phyloP scores from a whole-genome alignment of 2,329 filamentous ascomycete genomes.

The Xylaria hypoxylon region DNA sequence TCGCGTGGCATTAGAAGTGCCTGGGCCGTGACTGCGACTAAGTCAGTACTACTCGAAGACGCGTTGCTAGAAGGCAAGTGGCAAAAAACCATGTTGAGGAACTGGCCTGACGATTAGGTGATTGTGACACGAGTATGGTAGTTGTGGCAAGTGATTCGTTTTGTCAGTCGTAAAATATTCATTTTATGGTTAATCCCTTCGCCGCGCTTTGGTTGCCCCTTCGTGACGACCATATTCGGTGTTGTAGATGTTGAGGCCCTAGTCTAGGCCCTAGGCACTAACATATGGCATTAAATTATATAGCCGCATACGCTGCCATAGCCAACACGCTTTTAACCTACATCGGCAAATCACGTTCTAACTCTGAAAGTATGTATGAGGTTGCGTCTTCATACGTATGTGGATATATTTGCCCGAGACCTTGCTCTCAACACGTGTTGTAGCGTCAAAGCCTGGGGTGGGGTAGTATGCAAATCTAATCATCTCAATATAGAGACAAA shows the following conservation, averaged over 20 bases:
- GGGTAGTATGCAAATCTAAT: background rate
- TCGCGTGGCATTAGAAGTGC: background rate
- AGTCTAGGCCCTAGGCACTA: background rate
- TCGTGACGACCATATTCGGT: background rate
- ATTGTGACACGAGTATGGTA: background rate
- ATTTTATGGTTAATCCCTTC: background rate
- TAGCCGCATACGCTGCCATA: background rate
- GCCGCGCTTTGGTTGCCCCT: background rate
- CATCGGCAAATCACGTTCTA: background rate
- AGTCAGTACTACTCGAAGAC: background rate
- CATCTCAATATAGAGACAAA: background rate
- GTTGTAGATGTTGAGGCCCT: background rate
- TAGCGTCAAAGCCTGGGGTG: background rate
- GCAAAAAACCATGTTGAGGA: background rate
- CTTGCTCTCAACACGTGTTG: background rate
- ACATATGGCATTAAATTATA: background rate
- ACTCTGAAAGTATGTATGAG: background rate
- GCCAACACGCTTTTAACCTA: background rate
- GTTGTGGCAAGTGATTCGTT: background rate
- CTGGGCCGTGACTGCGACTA: background rate
- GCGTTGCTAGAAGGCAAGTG: background rate
- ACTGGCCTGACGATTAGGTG: background rate
- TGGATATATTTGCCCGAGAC: background rate
- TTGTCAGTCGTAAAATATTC: background rate
- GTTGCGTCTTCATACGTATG: background rate